Percentiles rank a stretch among this genome's conserved stretches.
Conservation (phyloP, 129 eudicot species). For the Dittrichia graveolens region DNA sequence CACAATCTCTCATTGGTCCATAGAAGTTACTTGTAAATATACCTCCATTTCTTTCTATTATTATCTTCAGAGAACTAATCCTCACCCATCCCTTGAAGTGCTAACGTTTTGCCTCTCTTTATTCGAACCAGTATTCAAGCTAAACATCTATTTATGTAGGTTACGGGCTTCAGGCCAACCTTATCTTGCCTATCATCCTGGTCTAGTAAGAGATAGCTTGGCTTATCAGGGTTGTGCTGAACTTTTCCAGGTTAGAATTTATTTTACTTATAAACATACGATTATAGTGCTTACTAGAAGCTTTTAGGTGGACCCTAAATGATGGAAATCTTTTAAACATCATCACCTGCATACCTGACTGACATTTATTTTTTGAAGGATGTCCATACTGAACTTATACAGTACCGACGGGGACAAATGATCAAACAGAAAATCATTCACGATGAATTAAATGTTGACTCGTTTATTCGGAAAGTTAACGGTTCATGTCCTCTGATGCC, state of each 20-base stretch:
- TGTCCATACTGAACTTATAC: conserved; percentile 88
- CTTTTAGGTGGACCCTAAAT: conserved; percentile 10
- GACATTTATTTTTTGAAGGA: conserved; percentile 50
- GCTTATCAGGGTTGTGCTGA: conserved; percentile 99
- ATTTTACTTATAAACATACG: background rate
- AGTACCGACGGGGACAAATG: conserved; percentile 79
- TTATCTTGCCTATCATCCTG: conserved; percentile 91
- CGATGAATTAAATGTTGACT: conserved; percentile 71
- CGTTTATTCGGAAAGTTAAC: conserved; percentile 56
- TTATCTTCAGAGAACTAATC: conserved; percentile 15
- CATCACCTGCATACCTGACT: too few species aligned
- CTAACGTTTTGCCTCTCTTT: background rate
- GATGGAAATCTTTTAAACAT: background rate
- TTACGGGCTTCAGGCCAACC: conserved; percentile 90
- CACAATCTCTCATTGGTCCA: too few species aligned
- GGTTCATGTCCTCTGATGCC: conserved; percentile 79
- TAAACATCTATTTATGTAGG: conserved; percentile 45
- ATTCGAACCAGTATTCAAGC: background rate
- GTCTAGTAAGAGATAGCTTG: conserved; percentile 78
- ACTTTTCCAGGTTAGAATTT: conserved; percentile 76
- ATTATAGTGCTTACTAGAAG: background rate
- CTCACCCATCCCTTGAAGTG: conserved; percentile 15
- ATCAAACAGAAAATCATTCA: conserved; percentile 67
- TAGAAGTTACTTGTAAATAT: too few species aligned
- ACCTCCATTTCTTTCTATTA: background rate